Evolutionary conservation across 2,329 filamentous ascomycete genomes (phyloP).

Genomic region (Proliferodiscus dingleyae): DNA sequence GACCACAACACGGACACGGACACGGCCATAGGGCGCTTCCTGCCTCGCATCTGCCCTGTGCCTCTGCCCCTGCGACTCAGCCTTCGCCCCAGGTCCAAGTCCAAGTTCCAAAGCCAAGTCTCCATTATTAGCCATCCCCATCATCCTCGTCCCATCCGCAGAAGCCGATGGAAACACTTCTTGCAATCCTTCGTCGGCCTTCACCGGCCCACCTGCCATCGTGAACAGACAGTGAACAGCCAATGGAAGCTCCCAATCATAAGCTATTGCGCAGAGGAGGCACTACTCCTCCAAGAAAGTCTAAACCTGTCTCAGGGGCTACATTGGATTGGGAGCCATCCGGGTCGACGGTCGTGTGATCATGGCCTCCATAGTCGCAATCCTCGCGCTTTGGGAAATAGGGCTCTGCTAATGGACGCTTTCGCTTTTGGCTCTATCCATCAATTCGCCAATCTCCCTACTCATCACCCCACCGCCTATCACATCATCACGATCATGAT

Average conservation of each 20-base stretch:
- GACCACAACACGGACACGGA: too few relatives aligned
- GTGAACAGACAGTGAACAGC: too few relatives aligned
- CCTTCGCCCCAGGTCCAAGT: constrained; percentile 1
- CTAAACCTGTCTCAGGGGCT: background rate
- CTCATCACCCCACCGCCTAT: background rate
- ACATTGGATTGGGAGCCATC: too few relatives aligned
- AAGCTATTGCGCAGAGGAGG: constrained; percentile 1
- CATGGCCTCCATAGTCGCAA: background rate
- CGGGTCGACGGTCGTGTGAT: constrained; percentile 15
- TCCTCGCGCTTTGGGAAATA: background rate
- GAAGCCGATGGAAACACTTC: constrained; percentile 17
- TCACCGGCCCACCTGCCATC: too few relatives aligned
- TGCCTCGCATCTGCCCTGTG: too few relatives aligned
- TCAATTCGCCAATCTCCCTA: background rate
- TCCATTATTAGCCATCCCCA: background rate
- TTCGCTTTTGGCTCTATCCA: constrained; percentile 1
- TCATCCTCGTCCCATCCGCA: constrained; percentile 3
- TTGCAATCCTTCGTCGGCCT: constrained; percentile 3
- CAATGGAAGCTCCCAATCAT: constrained; percentile 18
- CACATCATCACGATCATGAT: too few relatives aligned
- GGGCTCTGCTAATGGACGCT: background rate
- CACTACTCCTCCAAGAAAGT: background rate
- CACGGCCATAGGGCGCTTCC: background rate
- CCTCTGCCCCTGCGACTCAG: constrained; percentile 12
- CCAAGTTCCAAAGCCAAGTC: too few relatives aligned